Percentiles rank a stretch among this genome's conserved stretches.
phyloP scores from a whole-genome alignment of 768 basidiomycete species.

The Termitomyces bulborhizus region DNA sequence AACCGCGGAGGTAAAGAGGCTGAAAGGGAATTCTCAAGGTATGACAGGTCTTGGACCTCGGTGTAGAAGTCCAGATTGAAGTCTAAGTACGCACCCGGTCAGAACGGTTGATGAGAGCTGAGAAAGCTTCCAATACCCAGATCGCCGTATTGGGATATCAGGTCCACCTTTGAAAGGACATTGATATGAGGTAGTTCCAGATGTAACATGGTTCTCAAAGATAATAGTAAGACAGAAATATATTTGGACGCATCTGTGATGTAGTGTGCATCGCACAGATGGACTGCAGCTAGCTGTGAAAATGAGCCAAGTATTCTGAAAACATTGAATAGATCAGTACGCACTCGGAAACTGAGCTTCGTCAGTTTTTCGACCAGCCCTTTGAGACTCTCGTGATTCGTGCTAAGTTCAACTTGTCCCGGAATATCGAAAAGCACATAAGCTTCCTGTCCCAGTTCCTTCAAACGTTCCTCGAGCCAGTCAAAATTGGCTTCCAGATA shows the following conservation, averaged over 20 bases:
- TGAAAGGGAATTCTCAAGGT: slow-evolving; percentile 73
- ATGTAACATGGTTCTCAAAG: slow-evolving; percentile 96
- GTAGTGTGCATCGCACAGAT: slow-evolving; percentile 95
- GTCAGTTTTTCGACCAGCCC: slow-evolving; percentile 64
- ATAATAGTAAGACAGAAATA: slow-evolving; percentile 85
- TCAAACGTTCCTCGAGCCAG: slow-evolving; percentile 69
- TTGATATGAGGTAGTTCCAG: slow-evolving; percentile 98
- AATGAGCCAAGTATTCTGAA: not conserved
- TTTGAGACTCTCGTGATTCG: slow-evolving; percentile 89
- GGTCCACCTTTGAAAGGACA: slow-evolving; percentile 92
- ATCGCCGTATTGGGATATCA: slow-evolving; percentile 87
- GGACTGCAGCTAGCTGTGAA: slow-evolving; percentile 81
- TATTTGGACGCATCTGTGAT: slow-evolving; percentile 96
- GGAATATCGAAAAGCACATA: slow-evolving; percentile 95
- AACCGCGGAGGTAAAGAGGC: slow-evolving; percentile 58
- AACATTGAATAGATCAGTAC: slow-evolving; percentile 20
- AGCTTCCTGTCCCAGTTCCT: slow-evolving; percentile 60
- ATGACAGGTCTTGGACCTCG: slow-evolving; percentile 91
- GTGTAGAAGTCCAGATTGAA: slow-evolving; percentile 99
- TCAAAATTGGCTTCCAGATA: slow-evolving; percentile 95
- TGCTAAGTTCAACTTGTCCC: slow-evolving; percentile 96
- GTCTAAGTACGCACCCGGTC: slow-evolving; percentile 38
- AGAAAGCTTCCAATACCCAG: slow-evolving; percentile 50
- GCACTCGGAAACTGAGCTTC: slow-evolving; percentile 80
- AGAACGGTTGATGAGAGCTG: slow-evolving; percentile 4